phyloP scores from a whole-genome alignment of 345 rosid species.

The Brassica juncea region DNA sequence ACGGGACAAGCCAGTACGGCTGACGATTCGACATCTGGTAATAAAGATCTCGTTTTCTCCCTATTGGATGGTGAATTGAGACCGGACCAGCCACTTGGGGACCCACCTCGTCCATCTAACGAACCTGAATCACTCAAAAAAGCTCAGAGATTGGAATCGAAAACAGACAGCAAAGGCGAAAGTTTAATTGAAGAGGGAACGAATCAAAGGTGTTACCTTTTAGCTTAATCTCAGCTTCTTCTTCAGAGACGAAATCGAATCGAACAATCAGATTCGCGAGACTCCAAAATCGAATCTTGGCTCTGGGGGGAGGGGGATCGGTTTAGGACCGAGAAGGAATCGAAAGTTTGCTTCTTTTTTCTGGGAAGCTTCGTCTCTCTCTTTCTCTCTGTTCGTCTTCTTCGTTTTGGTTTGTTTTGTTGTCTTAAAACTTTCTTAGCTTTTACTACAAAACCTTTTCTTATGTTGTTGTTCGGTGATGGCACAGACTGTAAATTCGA shows the following conservation, averaged over 20 bases:
- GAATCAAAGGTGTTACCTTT: too few relatives aligned
- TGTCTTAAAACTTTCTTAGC: slow-evolving; percentile 31
- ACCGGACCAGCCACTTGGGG: slow-evolving; percentile 67
- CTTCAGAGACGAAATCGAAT: not conserved
- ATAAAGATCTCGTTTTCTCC: slow-evolving; percentile 62
- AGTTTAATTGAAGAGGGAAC: too few relatives aligned
- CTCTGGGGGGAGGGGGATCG: not conserved
- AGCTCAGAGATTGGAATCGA: not conserved
- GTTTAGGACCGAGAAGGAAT: not conserved
- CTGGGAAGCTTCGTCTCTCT: not conserved
- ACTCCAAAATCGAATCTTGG: not conserved
- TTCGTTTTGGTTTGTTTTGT: not conserved
- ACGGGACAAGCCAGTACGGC: slow-evolving; percentile 21
- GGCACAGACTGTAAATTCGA: slow-evolving; percentile 56
- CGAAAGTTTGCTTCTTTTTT: not conserved
- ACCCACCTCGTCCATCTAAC: slow-evolving; percentile 69
- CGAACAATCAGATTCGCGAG: not conserved
- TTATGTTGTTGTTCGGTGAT: slow-evolving; percentile 43
- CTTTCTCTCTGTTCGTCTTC: not conserved
- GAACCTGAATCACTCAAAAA: not conserved
- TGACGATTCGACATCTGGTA: slow-evolving; percentile 41
- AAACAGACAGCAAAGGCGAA: not conserved
- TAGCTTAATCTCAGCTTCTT: too few relatives aligned
- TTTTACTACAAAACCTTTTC: slow-evolving; percentile 36
- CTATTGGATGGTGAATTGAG: slow-evolving; percentile 51